Evolutionary conservation across 345 rosid genomes (phyloP), one percentile per base, ranked within the genome.

Genomic region (Dimocarpus longan): DNA sequence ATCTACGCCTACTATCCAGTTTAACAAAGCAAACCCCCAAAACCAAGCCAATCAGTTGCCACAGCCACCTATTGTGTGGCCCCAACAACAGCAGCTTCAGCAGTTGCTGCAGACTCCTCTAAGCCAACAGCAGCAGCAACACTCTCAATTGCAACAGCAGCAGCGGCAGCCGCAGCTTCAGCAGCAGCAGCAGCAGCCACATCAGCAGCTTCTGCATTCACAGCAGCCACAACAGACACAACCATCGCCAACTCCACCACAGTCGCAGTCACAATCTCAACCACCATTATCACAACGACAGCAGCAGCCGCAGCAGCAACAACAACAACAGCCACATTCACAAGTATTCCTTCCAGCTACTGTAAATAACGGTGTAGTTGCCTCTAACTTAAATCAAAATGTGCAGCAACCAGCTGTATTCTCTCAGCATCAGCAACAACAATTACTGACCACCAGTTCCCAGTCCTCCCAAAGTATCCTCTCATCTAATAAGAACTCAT

Each of bases 31-130:
- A 3, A 90, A 86, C 78, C 75, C 82, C 12, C 88, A 85, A 71
- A 91, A 85, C 83, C 93, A 88, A 75, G 82, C 85, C 78, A 82
- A 81, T 78, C 97, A 91, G 82, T 84, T 89, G 88, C 82, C 84
- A 59, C 97, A 86, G 82, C 84, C 88, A 26, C 81, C 89, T 32
- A 62, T 85, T 79, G 78, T 88, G 42, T 91, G 91, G 93, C 83
- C 89, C 81, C 98, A 89, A 77, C 97, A 91, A 73, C 97, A 91
- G 66, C 95, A 92, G 76, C 88, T 78, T 73, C 92, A 87, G 75
- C 88, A 88, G 24, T 78, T 83, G 68, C 21, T 83, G 46, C 91
- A 88, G 82, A 67, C 69, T 44, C 80, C 85, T 71, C 44, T 74
- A 18, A 83, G 72, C 66, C 91, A 83, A 19, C 89, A 76, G 65